A percentile compares a stretch with the other conserved stretches of the same genome.
Conservation (phyloP, 192 early-diverging fungal species). For the Podila minutissima region DNA sequence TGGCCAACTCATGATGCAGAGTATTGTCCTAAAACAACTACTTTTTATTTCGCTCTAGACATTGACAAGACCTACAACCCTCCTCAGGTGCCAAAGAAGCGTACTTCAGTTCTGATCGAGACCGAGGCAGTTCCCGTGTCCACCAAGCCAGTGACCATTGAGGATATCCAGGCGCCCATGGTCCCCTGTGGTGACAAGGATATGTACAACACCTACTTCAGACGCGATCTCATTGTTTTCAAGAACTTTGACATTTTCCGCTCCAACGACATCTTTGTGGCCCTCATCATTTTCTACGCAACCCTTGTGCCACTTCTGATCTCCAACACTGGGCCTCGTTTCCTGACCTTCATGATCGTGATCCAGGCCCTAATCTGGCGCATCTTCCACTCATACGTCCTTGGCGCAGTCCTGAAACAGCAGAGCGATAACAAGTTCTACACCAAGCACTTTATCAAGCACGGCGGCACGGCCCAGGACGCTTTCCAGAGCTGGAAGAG, state of each 20-base stretch:
- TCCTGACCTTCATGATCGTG: slow-evolving; percentile 57
- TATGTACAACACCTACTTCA: slow-evolving; percentile 79
- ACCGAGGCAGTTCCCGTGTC: slow-evolving; percentile 3
- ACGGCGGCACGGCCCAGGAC: slow-evolving; percentile 86
- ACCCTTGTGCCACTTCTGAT: slow-evolving; percentile 70
- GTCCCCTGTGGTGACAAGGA: slow-evolving; percentile 52
- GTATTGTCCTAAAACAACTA: no score
- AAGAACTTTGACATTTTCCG: slow-evolving; percentile 93
- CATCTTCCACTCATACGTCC: slow-evolving; percentile 81
- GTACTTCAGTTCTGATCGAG: slow-evolving; percentile 11
- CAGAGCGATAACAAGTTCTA: slow-evolving; percentile 87
- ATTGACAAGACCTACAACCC: slow-evolving; percentile 73
- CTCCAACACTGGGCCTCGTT: slow-evolving; percentile 46
- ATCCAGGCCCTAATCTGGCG: slow-evolving; percentile 90
- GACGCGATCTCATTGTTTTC: slow-evolving; percentile 88
- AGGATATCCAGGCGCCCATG: slow-evolving; percentile 30
- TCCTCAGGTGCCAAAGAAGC: slow-evolving; percentile 48
- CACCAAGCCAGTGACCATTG: slow-evolving; percentile 16
- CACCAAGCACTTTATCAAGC: slow-evolving; percentile 93
- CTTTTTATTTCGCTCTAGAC: slow-evolving; percentile 37
- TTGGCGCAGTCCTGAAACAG: slow-evolving; percentile 80
- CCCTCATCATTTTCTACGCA: slow-evolving; percentile 81
- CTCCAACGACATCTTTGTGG: slow-evolving; percentile 82
- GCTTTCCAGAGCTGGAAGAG: slow-evolving; percentile 97
- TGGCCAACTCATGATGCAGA: background rate